A percentile compares a stretch with the other conserved stretches of the same genome.
Evolutionary conservation across 345 rosid species (phyloP).

Genomic region (Citrus unshiu): DNA sequence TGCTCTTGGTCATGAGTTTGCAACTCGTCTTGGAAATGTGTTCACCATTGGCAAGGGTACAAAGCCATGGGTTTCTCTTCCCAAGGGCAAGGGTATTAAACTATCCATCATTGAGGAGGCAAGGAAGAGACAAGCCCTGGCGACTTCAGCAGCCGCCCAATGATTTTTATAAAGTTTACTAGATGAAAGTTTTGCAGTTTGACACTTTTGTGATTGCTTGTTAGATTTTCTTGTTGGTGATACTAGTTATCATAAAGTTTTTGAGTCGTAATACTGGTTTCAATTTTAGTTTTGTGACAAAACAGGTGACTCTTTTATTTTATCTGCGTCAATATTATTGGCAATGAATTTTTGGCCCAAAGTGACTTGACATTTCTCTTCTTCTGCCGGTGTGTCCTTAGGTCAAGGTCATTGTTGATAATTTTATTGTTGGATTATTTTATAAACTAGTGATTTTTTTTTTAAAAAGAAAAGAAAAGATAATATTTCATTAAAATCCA

Average conservation of each 20-base stretch:
- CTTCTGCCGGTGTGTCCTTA: too few species aligned
- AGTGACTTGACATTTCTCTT: background rate
- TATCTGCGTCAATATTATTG: background rate
- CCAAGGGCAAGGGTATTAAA: constrained; percentile 5
- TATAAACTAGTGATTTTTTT: too few species aligned
- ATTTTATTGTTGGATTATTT: too few species aligned
- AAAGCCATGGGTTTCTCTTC: constrained; percentile 32
- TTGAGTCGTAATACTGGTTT: background rate
- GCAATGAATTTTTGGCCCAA: background rate
- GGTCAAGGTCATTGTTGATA: too few species aligned
- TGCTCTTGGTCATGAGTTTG: constrained; percentile 35
- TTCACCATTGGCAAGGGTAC: constrained; percentile 35
- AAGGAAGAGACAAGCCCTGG: background rate
- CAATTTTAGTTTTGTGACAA: background rate
- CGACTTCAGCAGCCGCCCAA: background rate
- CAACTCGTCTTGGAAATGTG: constrained; percentile 38
- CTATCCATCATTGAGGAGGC: constrained; percentile 4
- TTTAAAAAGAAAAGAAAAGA: too few species aligned
- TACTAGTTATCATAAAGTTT: background rate
- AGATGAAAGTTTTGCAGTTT: background rate
- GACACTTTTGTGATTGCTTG: background rate
- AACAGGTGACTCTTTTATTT: background rate
- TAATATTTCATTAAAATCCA: too few species aligned
- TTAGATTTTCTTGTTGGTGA: background rate
- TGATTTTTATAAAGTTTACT: background rate